These are phyloP conservation scores for Teratosphaeriaceae sp. DNA, from an alignment of 2,329 filamentous ascomycete species.

Conservation along the genomic window DNA sequence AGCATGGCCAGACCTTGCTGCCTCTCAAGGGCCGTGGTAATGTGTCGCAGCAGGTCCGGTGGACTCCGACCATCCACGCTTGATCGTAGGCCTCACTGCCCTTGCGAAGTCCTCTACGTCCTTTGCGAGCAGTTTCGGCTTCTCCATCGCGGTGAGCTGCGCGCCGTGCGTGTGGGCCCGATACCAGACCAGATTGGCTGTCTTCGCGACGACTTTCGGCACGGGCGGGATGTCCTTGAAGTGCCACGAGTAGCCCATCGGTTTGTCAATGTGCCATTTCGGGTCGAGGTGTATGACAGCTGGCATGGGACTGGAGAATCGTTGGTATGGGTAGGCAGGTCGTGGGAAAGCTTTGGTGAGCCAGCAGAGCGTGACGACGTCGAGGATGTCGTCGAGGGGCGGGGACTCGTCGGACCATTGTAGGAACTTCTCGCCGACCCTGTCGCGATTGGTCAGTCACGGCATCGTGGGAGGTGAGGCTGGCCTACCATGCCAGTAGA, in stretches of 20 bases:
- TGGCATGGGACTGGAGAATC: slow-evolving; percentile 21
- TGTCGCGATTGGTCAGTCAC: slow-evolving; percentile 5
- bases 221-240: slow-evolving; percentile 36
- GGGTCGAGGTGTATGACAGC: slow-evolving; percentile 21
- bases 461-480: background rate
- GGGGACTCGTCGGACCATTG: slow-evolving; percentile 46
- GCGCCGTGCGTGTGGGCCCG: slow-evolving; percentile 33
- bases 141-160: slow-evolving; percentile 34
- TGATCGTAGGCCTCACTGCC: slow-evolving; percentile 18
- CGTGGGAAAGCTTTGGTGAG: slow-evolving; percentile 37
- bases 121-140: slow-evolving; percentile 22
- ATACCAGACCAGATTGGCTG: slow-evolving; percentile 35
- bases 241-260: slow-evolving; percentile 40
- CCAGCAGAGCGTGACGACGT: slow-evolving; percentile 50
- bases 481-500: slow-evolving; percentile 1
- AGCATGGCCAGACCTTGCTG: too few species aligned
- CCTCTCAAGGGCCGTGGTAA: too few species aligned
- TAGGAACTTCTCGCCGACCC: slow-evolving; percentile 53
- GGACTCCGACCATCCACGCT: background rate
- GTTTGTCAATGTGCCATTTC: slow-evolving; percentile 30
- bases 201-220: slow-evolving; percentile 31
- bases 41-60: too few species aligned
- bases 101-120: slow-evolving; percentile 28
- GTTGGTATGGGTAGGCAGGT: slow-evolving; percentile 45
- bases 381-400: slow-evolving; percentile 38